Evolutionary conservation across 495 filamentous ascomycete species (phyloP).

Genomic region (Podospora comata): DNA sequence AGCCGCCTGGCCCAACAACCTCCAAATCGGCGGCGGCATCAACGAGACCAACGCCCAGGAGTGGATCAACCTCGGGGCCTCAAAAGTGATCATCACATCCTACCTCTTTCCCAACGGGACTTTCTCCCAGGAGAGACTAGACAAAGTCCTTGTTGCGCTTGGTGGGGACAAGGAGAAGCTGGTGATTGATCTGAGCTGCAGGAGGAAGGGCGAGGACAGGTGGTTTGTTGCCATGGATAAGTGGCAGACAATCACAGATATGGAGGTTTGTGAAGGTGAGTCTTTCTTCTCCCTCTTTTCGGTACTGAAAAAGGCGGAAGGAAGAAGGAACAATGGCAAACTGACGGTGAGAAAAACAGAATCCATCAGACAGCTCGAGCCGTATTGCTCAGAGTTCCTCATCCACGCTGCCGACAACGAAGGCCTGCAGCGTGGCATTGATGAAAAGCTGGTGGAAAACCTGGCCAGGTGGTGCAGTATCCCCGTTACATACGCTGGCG

Average conservation of each 20-base stretch:
- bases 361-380: slow-evolving; percentile 74
- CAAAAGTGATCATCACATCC: slow-evolving; percentile 85
- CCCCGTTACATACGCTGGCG: slow-evolving; percentile 94
- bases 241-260: slow-evolving; percentile 95
- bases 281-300: not conserved
- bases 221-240: slow-evolving; percentile 98
- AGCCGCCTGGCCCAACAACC: slow-evolving; percentile 64
- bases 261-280: slow-evolving; percentile 82
- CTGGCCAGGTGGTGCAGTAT: slow-evolving; percentile 83
- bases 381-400: slow-evolving; percentile 91
- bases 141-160: slow-evolving; percentile 66
- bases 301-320: not conserved
- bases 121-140: slow-evolving; percentile 71
- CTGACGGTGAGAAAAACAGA: slow-evolving; percentile 47
- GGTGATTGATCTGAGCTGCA: slow-evolving; percentile 92
- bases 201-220: slow-evolving; percentile 60
- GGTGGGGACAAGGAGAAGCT: slow-evolving; percentile 73
- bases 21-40: slow-evolving; percentile 92
- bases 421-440: slow-evolving; percentile 84
- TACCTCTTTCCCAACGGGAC: slow-evolving; percentile 77
- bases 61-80: slow-evolving; percentile 86
- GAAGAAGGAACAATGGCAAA: no score
- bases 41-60: slow-evolving; percentile 73
- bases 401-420: slow-evolving; percentile 99
- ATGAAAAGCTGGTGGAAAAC: slow-evolving; percentile 73